Evolutionary conservation across 176 grass and related monocot genomes (phyloP).

Genomic region (Oryza glumipatula): DNA sequence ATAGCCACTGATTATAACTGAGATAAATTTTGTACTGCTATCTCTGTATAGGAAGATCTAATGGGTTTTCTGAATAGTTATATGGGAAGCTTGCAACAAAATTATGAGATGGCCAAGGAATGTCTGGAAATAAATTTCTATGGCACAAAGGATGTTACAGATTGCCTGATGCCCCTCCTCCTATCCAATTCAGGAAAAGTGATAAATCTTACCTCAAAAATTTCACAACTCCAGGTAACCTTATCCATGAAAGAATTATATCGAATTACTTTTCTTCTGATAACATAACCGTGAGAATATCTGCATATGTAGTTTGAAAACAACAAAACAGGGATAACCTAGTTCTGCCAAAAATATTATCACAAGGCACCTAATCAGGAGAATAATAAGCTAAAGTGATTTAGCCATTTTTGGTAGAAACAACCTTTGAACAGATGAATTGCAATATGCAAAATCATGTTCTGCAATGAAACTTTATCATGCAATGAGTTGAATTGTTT

Average conservation of each 20-base stretch:
- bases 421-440: not conserved
- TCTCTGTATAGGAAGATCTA: not conserved
- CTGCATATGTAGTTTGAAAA: not conserved
- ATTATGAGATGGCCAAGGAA: conserved; percentile 54
- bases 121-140: conserved; percentile 58
- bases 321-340: not conserved
- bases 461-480: not conserved
- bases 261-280: not conserved
- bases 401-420: no score
- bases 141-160: conserved; percentile 49
- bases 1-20: not conserved
- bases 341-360: not conserved
- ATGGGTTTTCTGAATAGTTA: conserved; percentile 16
- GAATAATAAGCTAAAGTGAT: no score
- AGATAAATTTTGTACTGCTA: not conserved
- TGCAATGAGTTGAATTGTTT: not conserved
- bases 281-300: not conserved
- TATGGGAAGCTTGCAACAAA: conserved; percentile 27
- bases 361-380: no score
- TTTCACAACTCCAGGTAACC: conserved; percentile 45
- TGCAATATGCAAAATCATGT: not conserved
- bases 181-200: conserved; percentile 50
- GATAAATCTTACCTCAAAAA: conserved; percentile 53
- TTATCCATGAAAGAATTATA: not conserved
- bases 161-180: conserved; percentile 52